These are phyloP conservation scores for Vigna reflexopilosa DNA, from an alignment of 306 rosid species.

Conservation along the genomic window DNA sequence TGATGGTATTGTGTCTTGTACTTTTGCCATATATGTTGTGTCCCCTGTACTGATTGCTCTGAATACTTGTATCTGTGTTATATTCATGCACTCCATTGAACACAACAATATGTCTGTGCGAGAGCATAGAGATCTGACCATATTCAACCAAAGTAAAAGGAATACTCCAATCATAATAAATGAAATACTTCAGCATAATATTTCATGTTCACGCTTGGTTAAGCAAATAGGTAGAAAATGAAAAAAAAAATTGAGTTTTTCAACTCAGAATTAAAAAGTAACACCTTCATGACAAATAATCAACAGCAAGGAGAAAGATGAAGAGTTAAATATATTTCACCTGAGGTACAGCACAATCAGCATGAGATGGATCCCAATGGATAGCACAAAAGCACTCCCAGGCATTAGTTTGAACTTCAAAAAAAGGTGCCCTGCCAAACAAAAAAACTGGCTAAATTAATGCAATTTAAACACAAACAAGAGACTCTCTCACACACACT, in stretches of 20 bases:
- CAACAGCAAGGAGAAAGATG: conserved; percentile 12
- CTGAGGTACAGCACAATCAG: conserved; percentile 71
- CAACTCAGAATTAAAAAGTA: neutral
- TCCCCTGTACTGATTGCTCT: neutral
- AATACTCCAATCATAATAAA: neutral
- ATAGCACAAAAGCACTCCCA: conserved; percentile 70
- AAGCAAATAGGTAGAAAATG: neutral
- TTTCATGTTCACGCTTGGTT: conserved; percentile 6
- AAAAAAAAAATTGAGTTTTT: neutral
- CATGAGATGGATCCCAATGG: conserved; percentile 64
- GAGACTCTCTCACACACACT: neutral
- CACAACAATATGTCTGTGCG: neutral
- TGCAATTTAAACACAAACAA: conserved; percentile 32
- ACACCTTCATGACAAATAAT: conserved; percentile 5
- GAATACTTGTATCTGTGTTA: neutral
- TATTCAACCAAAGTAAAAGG: neutral
- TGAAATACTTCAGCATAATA: neutral
- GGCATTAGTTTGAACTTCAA: conserved; percentile 54
- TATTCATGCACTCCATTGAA: neutral
- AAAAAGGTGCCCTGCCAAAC: conserved; percentile 62
- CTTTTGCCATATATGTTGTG: conserved; percentile 2
- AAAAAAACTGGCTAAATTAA: conserved; percentile 28
- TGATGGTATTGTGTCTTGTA: neutral
- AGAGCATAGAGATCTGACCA: neutral
- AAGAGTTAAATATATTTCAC: conserved; percentile 45